A percentile compares a stretch with the other conserved stretches of the same genome.
Evolutionary conservation across 1,284 basidiomycete species (phyloP).

Genomic region (Coniferiporia weirii): DNA sequence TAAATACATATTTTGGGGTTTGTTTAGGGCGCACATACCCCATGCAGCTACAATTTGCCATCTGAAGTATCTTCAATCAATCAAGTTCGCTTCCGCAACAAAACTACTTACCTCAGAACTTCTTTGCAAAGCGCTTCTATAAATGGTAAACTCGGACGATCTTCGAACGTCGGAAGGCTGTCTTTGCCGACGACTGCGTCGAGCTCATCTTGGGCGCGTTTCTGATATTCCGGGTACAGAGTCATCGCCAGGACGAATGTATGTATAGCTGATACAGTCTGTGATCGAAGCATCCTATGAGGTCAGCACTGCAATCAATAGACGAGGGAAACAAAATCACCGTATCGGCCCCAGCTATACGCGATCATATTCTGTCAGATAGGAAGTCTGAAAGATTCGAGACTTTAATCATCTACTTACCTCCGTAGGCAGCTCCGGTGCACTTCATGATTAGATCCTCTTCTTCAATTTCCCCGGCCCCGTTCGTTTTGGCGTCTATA

Average conservation of each 20-base stretch:
- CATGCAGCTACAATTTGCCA: neutral
- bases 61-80: neutral
- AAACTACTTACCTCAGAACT: neutral
- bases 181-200: constrained; percentile 5
- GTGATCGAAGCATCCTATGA: too few relatives aligned
- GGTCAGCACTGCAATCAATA: too few relatives aligned
- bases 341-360: neutral
- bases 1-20: neutral
- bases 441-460: constrained; percentile 6
- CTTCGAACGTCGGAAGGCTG: constrained; percentile 3
- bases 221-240: constrained; percentile 19
- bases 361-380: neutral
- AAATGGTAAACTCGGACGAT: constrained; percentile 4
- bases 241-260: constrained; percentile 15
- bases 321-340: neutral
- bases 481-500: constrained; percentile 3
- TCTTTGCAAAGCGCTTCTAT: neutral
- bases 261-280: constrained; percentile 6
- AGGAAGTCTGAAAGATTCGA: neutral
- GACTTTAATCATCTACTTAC: neutral
- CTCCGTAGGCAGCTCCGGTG: constrained; percentile 7
- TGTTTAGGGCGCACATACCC: neutral
- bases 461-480: neutral
- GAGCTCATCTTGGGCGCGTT: constrained; percentile 3
- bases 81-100: neutral